Percentiles rank a stretch among this genome's conserved stretches.
phyloP scores from a whole-genome alignment of 116 monocot species.

The Trichopus zeylanicus region DNA sequence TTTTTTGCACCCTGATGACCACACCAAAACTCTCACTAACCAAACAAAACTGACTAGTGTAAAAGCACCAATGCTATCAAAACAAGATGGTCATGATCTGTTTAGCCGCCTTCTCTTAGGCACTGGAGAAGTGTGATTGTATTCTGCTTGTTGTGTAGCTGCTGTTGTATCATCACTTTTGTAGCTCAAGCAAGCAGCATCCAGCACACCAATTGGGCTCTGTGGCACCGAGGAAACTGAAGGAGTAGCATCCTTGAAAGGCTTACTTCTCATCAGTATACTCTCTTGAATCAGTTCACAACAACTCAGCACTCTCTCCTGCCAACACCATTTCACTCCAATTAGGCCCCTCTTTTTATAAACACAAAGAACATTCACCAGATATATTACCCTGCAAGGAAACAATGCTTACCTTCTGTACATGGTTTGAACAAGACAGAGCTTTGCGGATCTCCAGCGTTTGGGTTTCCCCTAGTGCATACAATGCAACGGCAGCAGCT shows the following conservation, averaged over 20 bases:
- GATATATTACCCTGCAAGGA: too few species aligned
- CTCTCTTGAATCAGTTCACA: constrained; percentile 33
- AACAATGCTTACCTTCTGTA: constrained; percentile 28
- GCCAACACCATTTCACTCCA: constrained; percentile 7
- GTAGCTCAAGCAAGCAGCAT: constrained; percentile 72
- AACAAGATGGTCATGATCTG: constrained; percentile 1
- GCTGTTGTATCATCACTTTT: constrained; percentile 7
- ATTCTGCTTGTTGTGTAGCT: not conserved
- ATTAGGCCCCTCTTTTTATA: too few species aligned
- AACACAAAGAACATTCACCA: too few species aligned
- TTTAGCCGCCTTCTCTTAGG: constrained; percentile 3
- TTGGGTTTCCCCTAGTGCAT: constrained; percentile 15
- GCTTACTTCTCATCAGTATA: constrained; percentile 11
- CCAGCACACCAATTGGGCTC: constrained; percentile 88
- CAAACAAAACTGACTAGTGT: constrained; percentile 13
- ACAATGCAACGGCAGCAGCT: constrained; percentile 58
- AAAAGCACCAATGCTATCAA: constrained; percentile 10
- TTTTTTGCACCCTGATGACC: not conserved
- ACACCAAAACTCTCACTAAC: constrained; percentile 13
- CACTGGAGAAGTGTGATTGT: not conserved
- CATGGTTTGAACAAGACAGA: constrained; percentile 12
- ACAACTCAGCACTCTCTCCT: constrained; percentile 63
- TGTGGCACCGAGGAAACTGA: constrained; percentile 36
- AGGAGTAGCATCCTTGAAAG: constrained; percentile 4
- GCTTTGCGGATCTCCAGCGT: constrained; percentile 14